These are phyloP conservation scores for Myxozyma lipomycoides DNA, from an alignment of 805 yeast genomes.

Conservation along the genomic window DNA sequence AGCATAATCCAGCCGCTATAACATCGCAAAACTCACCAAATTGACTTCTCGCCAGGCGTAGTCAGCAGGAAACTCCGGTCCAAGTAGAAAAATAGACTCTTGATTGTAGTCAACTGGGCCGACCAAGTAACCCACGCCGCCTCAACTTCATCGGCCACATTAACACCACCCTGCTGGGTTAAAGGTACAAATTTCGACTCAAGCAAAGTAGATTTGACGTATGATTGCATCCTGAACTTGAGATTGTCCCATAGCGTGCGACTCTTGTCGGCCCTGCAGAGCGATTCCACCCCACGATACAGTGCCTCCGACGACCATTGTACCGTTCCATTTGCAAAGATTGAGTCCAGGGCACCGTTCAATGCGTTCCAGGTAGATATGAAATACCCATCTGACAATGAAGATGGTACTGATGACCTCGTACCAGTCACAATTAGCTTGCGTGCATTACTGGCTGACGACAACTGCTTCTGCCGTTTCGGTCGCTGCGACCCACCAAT, in stretches of 20 bases:
- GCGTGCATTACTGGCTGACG: constrained; percentile 17
- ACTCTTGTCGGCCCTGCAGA: constrained; percentile 32
- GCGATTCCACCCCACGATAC: constrained; percentile 35
- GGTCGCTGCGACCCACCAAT: constrained; percentile 9
- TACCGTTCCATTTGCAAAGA: constrained; percentile 9
- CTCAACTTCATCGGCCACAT: constrained; percentile 26
- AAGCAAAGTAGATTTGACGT: constrained; percentile 12
- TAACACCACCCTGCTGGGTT: not conserved
- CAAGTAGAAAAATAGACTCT: constrained; percentile 34
- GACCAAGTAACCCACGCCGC: constrained; percentile 25
- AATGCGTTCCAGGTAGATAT: constrained; percentile 13
- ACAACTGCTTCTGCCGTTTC: constrained; percentile 21
- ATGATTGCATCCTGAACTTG: constrained; percentile 13
- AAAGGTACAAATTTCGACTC: constrained; percentile 1
- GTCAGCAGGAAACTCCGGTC: constrained; percentile 33
- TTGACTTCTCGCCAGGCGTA: constrained; percentile 17
- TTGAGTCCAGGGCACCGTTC: constrained; percentile 14
- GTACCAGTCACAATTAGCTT: constrained; percentile 12
- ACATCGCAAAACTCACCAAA: constrained; percentile 20
- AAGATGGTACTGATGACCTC: not conserved
- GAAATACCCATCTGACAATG: constrained; percentile 15
- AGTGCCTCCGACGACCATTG: constrained; percentile 32
- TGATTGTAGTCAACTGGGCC: constrained; percentile 26
- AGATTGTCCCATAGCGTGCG: constrained; percentile 29
- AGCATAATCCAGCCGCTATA: not conserved